Percentiles rank a stretch among this genome's conserved stretches.
These are phyloP conservation scores for Bryoglossum gracile DNA, from an alignment of 495 filamentous ascomycete species.

Conservation along the genomic window DNA sequence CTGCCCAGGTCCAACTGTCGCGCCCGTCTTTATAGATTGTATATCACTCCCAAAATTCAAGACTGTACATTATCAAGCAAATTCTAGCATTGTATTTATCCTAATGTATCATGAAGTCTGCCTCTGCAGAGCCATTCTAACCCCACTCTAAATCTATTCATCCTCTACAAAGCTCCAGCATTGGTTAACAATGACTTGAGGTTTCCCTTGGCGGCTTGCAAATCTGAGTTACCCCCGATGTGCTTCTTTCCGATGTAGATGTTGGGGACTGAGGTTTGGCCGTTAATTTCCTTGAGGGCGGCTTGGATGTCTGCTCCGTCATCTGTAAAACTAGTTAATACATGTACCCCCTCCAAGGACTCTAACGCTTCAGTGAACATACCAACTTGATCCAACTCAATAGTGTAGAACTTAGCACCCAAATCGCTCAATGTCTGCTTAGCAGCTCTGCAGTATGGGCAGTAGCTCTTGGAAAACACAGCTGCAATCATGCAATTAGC, in stretches of 20 bases:
- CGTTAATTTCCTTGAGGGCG: slow-evolving; percentile 71
- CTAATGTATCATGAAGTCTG: neutral
- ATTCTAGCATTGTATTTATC: neutral
- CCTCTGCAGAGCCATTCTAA: neutral
- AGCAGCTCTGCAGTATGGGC: slow-evolving; percentile 83
- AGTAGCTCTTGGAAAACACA: slow-evolving; percentile 94
- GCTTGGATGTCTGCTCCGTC: slow-evolving; percentile 79
- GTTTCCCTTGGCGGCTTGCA: slow-evolving; percentile 59
- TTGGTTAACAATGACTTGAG: slow-evolving; percentile 53
- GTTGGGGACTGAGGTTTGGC: slow-evolving; percentile 86
- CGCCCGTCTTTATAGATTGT: too few relatives aligned
- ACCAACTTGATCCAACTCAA: slow-evolving; percentile 85
- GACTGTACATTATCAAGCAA: neutral
- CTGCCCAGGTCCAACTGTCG: slow-evolving; percentile 72
- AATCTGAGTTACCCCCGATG: slow-evolving; percentile 94
- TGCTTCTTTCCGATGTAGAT: slow-evolving; percentile 87
- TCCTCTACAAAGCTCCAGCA: slow-evolving; percentile 54
- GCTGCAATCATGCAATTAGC: slow-evolving; percentile 38
- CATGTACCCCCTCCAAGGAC: neutral
- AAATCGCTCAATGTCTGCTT: slow-evolving; percentile 63
- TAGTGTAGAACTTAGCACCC: slow-evolving; percentile 62
- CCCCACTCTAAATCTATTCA: neutral
- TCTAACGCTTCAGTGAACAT: slow-evolving; percentile 27
- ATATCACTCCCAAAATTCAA: slow-evolving; percentile 5
- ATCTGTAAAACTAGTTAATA: slow-evolving; percentile 35